phyloP scores from a whole-genome alignment of 129 eudicot species.

The Lonicera japonica region DNA sequence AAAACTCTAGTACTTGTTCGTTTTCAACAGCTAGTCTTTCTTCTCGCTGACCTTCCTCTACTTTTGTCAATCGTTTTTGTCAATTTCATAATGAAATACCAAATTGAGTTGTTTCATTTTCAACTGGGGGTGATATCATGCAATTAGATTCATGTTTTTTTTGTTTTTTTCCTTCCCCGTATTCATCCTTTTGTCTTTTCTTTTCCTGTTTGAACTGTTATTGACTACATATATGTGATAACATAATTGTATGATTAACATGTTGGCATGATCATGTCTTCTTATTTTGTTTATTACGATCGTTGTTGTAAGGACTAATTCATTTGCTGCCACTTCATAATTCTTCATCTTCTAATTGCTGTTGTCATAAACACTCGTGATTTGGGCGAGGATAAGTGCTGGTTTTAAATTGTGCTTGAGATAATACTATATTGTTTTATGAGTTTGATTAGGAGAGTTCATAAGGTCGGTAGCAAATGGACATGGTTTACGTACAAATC shows the following conservation, averaged over 20 bases:
- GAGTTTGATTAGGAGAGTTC: neutral
- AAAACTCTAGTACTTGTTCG: no score
- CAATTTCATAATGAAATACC: no score
- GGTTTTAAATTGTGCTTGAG: neutral
- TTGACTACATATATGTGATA: neutral
- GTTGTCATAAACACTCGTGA: neutral
- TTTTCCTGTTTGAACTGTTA: neutral
- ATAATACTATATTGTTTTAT: neutral
- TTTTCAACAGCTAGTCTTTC: no score
- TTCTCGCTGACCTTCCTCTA: no score
- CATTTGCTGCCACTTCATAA: neutral
- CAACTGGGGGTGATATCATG: no score
- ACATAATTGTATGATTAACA: no score
- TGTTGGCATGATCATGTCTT: neutral
- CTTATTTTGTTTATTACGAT: neutral
- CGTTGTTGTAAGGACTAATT: neutral
- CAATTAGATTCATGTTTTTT: neutral
- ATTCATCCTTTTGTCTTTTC: neutral
- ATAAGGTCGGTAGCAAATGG: neutral
- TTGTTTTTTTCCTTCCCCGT: neutral
- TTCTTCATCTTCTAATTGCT: neutral
- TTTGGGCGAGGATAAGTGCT: neutral
- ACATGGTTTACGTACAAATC: neutral
- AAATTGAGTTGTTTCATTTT: no score
- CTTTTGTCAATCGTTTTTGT: no score